Conservation (phyloP, 1,139 yeast genomes). For the Sugiyamaella xylanicola region DNA sequence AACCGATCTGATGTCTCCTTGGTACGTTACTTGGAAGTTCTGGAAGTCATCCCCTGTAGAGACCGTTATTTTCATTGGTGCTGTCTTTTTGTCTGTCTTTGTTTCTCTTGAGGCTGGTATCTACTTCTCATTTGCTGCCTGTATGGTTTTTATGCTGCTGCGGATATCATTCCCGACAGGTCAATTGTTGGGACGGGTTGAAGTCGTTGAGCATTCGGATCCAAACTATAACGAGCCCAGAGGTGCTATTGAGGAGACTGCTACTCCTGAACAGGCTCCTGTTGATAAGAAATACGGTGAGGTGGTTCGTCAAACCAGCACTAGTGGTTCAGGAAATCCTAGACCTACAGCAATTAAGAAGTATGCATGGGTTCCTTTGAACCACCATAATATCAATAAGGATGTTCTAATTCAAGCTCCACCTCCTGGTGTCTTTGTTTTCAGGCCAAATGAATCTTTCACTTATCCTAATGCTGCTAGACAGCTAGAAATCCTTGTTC, state of each 20-base stretch:
- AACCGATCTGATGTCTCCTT: slow-evolving; percentile 77
- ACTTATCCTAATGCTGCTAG: slow-evolving; percentile 78
- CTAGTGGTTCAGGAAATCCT: background rate
- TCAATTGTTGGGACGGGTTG: slow-evolving; percentile 74
- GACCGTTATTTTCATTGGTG: slow-evolving; percentile 70
- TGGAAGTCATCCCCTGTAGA: slow-evolving; percentile 80
- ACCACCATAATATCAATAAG: slow-evolving; percentile 58
- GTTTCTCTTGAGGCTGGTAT: slow-evolving; percentile 85
- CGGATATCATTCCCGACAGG: slow-evolving; percentile 82
- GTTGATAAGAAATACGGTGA: slow-evolving; percentile 7
- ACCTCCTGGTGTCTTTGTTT: slow-evolving; percentile 88
- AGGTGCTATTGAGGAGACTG: background rate
- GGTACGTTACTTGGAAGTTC: slow-evolving; percentile 68
- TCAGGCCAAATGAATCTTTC: slow-evolving; percentile 78
- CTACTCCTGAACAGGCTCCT: background rate
- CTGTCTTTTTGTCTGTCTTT: slow-evolving; percentile 78
- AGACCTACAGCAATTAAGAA: slow-evolving; percentile 19
- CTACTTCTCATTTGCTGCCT: slow-evolving; percentile 86
- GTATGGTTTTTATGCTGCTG: slow-evolving; percentile 71
- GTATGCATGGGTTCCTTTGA: slow-evolving; percentile 72
- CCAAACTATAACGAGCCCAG: slow-evolving; percentile 49
- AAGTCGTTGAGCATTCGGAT: slow-evolving; percentile 46
- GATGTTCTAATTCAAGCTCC: slow-evolving; percentile 67
- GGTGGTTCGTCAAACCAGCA: slow-evolving; percentile 4
- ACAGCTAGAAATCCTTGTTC: slow-evolving; percentile 70